phyloP scores from a whole-genome alignment of 495 filamentous ascomycete species.

The Penicillium flavigenum region DNA sequence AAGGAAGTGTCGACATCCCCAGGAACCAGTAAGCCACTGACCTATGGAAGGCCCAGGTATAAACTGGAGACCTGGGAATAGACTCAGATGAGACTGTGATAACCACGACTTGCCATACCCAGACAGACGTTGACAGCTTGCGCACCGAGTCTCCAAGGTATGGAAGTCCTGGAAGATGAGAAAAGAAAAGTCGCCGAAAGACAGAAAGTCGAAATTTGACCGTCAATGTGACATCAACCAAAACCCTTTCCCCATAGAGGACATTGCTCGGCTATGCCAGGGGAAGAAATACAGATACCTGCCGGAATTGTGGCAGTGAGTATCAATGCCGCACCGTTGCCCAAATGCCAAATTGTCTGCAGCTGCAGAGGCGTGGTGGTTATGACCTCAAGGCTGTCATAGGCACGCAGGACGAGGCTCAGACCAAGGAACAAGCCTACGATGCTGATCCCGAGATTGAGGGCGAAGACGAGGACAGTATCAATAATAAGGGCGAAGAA shows the following conservation, averaged over 20 bases:
- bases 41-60: neutral
- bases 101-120: neutral
- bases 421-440: too few species aligned
- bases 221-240: neutral
- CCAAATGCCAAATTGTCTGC: neutral
- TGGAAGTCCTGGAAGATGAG: neutral
- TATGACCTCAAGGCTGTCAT: neutral
- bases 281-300: neutral
- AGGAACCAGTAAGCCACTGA: neutral
- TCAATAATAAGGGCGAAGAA: too few species aligned
- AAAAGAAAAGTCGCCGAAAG: neutral
- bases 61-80: neutral
- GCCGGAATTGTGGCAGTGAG: neutral
- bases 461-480: too few species aligned
- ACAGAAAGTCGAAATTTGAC: neutral
- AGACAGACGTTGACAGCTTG: too few species aligned
- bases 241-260: neutral
- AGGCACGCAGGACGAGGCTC: too few species aligned
- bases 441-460: too few species aligned
- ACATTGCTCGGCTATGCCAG: neutral
- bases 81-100: neutral
- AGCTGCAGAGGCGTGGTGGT: neutral
- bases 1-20: neutral
- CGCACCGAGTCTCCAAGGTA: neutral
- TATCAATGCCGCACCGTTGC: neutral